These are phyloP conservation scores for Leccinum disarticulatum DNA, from an alignment of 768 basidiomycete genomes.

Conservation along the genomic window DNA sequence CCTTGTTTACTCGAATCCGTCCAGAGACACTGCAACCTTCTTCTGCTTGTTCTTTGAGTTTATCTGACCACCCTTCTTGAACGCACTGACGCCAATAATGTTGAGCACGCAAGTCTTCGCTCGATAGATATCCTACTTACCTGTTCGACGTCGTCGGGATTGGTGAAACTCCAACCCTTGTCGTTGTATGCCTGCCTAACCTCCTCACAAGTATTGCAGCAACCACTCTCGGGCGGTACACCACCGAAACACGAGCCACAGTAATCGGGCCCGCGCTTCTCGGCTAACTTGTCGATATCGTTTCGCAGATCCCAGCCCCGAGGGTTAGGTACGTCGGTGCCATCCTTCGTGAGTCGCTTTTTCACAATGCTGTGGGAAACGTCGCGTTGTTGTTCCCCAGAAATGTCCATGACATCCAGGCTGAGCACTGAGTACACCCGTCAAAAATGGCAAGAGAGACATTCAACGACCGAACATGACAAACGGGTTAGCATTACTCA, in stretches of 20 bases:
- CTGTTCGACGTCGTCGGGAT: conserved; percentile 91
- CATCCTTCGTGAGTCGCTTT: conserved; percentile 64
- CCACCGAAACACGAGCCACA: conserved; percentile 99
- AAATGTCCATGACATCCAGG: conserved; percentile 97
- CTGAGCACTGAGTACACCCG: conserved; percentile 70
- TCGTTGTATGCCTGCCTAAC: conserved; percentile 88
- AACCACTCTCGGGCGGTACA: conserved; percentile 67
- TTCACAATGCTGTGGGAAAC: conserved; percentile 88
- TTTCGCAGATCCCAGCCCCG: conserved; percentile 69
- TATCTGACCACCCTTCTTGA: conserved; percentile 93
- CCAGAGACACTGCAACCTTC: conserved; percentile 96
- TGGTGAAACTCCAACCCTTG: conserved; percentile 93
- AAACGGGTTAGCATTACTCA: conserved; percentile 44
- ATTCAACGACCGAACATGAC: neutral
- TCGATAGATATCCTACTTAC: conserved; percentile 41
- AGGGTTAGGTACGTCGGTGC: conserved; percentile 56
- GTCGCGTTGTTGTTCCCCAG: conserved; percentile 91
- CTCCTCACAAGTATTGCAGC: conserved; percentile 96
- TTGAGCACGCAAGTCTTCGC: neutral
- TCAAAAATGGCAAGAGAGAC: conserved; percentile 3
- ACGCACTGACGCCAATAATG: conserved; percentile 59
- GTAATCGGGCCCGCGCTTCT: conserved; percentile 59
- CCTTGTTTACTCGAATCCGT: conserved; percentile 93
- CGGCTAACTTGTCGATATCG: conserved; percentile 80
- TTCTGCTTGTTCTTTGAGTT: conserved; percentile 84